Evolutionary conservation across 1,284 basidiomycete species (phyloP), one percentile per base, ranked within the genome.

Genomic region (Ustilago esculenta): DNA sequence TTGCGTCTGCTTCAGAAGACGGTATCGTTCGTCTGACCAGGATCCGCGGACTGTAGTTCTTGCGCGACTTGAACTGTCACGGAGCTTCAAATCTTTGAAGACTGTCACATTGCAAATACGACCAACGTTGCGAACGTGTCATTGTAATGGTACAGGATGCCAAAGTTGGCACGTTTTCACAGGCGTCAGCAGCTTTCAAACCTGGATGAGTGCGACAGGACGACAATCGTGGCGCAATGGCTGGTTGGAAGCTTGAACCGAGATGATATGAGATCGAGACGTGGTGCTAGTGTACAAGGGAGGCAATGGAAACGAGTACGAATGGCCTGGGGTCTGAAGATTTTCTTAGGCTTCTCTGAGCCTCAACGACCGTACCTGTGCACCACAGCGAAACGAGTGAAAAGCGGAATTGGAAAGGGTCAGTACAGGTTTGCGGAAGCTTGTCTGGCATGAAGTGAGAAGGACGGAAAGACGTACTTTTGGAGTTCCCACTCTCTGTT

Each of bases 401-500:
- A 27, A 23, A 17, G 6, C n/a, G n/a, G n/a, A n/a, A n/a, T n/a
- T n/a, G n/a, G n/a, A n/a, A n/a, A n/a, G n/a, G n/a, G 34, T 46
- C 20, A 55, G 45, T 24, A 33, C 18, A 20, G 25, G 29, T 4
- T 17, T 1, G 10, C 7, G 18, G 18, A 23, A 49, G 37, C 10
- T 4, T 17, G 6, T 30, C 36, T 1, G 9, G n/a, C n/a, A n/a
- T n/a, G 20, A 12, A 18, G 14, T 25, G 11, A n/a, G 6, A 17
- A 17, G 20, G 12, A 21, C 9, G 23, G n/a, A 5, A 63, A 58
- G 49, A 81, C 90, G 71, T 83, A 93, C 90, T 93, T 94, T 84
- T 95, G 92, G 77, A 92, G 84, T 81, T 94, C 92, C 92, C 93
- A 83, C 46, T 83, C 84, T 80, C 91, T 88, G 84, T 99, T 99